Evolutionary conservation across 148 eudicot species (phyloP), one percentile per base, ranked within the genome.

Genomic region (Camellia granthamiana): DNA sequence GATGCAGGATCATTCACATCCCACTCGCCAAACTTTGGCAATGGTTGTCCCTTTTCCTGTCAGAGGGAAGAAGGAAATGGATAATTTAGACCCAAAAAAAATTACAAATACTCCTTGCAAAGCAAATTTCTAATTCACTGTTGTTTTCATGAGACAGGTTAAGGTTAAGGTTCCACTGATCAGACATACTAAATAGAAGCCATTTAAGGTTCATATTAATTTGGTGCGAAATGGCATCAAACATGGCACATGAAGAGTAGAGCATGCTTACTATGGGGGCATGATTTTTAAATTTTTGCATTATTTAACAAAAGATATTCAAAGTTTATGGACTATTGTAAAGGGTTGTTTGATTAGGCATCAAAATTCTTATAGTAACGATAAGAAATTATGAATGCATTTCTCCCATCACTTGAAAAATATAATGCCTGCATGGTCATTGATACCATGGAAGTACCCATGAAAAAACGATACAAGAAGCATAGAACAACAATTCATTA

Each of bases 1-100:
- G 97, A 93, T 84, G 95, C 88, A 67, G 97, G 97, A 72, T 93
- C 96, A 84, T 93, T 93, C 67, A 93, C 97, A 65, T 93, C 97
- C 97, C 97, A 93, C 76, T 93, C 97, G 59, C 97, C 97, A 87
- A 93, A 93, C 87, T 93, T 93, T 68, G 97, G 97, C 85, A 93
- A 83, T 41, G 97, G 92, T 78, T 84, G 84, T 84, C 94, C 97
- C 83, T 93, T 92, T 80, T 93, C 95, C 94, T 91, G 88, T 3
- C 62, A 71, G 69, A 67, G 63, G 56, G 12, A 73, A 77, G 52
- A 43, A 71, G 49, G 62, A 52, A 46, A 76, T 12, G n/a, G 66
- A 70, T 49, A 6, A 51, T 46, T 55, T 18, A 56, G 15, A 78
- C 42, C 51, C 65, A 41, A 18, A 12, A n/a, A 46, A 23, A 12